Evolutionary conservation across 768 basidiomycete genomes (phyloP), one percentile per base, ranked within the genome.

Genomic region (Rhodotorula toruloides): DNA sequence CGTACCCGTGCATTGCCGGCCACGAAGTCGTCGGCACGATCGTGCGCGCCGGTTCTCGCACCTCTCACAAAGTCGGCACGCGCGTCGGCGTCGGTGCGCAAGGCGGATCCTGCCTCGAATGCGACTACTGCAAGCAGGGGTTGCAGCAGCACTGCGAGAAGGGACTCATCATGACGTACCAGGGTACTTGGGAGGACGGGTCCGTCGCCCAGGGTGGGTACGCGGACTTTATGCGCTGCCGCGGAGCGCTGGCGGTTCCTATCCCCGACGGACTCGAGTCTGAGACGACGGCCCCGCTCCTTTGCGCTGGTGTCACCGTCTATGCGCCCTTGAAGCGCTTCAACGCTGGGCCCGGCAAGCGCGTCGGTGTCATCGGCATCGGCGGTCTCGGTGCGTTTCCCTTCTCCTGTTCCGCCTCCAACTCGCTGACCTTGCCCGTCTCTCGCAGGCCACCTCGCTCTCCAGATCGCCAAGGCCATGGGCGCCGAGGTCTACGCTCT

Each of bases 311-410:
- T 52, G 66, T 77, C 14, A 80, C 79, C 36, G 74, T 75, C 58
- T 80, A 71, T 75, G 75, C 77, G 5, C 79, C 79, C 7, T 67
- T 79, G 7, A 64, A 71, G 58, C 61, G 74, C 37, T 81, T 84
- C 76, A 82, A 82, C 36, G 75, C 70, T 61, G 85, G 85, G 0
- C 83, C 84, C 2, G 86, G 85, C 48, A 85, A 84, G 78, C 82
- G 54, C 50, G 84, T 88, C 67, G 87, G 84, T 43, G 75, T 88
- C 47, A 79, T 87, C 69, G 86, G 86, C 39, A 81, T 88, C 31
- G 86, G 86, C 46, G 86, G 86, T 32, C 78, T 86, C 27, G 74
- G 54, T 55, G 54, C 27, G 54, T 31, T 43, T 10, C 10, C 12
- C 40, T 25, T 40, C 34, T 42, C n/a, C 9, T 55, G 40, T 40